A percentile compares a stretch with the other conserved stretches of the same genome.
These are phyloP conservation scores for Aspergillus niger DNA, from an alignment of 2,329 filamentous ascomycete genomes.

Conservation along the genomic window DNA sequence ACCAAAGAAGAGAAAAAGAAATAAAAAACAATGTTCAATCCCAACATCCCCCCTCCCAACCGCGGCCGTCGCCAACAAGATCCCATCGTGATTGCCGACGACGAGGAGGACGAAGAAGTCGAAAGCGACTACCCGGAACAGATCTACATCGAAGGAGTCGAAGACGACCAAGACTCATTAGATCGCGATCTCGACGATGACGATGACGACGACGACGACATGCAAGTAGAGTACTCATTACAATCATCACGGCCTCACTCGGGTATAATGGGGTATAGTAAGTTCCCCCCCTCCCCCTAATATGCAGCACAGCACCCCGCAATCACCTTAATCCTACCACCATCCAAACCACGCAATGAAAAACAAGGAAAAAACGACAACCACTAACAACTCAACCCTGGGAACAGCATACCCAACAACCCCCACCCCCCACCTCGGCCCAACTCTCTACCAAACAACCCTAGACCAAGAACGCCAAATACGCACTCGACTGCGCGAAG, in stretches of 20 bases:
- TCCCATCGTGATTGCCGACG: conserved; percentile 23
- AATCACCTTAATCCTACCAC: not conserved
- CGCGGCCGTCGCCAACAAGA: conserved; percentile 14
- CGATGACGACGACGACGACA: conserved; percentile 18
- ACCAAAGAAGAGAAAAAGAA: not conserved
- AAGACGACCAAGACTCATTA: not conserved
- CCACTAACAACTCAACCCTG: too few relatives aligned
- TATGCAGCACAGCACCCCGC: not conserved
- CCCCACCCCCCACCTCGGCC: not conserved
- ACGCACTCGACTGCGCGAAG: conserved; percentile 33
- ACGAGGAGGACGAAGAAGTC: not conserved
- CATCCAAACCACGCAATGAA: too few relatives aligned
- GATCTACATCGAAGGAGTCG: too few relatives aligned
- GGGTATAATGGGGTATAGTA: not conserved
- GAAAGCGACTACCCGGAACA: too few relatives aligned
- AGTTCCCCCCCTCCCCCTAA: not conserved
- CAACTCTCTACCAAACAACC: conserved; percentile 16
- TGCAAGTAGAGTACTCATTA: conserved; percentile 26
- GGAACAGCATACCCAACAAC: not conserved
- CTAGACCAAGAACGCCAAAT: conserved; percentile 25
- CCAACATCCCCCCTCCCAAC: conserved; percentile 14
- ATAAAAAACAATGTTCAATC: conserved; percentile 15
- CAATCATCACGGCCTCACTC: not conserved
- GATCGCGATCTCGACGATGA: not conserved
- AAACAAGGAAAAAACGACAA: too few relatives aligned